Evolutionary conservation across 352 stramenopile genomes (phyloP), one percentile per base, ranked within the genome.

Genomic region (Phytophthora pistaciae): DNA sequence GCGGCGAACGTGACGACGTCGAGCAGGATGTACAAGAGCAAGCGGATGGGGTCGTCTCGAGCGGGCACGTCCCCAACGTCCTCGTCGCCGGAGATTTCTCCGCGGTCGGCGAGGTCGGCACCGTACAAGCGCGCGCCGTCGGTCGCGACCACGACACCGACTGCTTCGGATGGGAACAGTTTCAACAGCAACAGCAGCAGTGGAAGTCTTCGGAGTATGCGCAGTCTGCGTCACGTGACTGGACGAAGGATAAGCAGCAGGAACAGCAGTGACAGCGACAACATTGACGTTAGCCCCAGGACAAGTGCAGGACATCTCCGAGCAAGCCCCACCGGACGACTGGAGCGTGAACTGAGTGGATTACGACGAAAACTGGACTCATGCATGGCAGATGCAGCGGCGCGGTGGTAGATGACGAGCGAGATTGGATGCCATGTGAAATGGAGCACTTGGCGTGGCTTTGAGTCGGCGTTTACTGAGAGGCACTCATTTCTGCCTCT

Each of bases 301-400:
- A 73, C 36, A 36, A 70, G 11, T 46, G 53, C 54, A 68, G 53
- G 29, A 33, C 52, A 25, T 5, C 20, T 50, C 44, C 27, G 40
- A 70, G 56, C 60, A 29, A 71, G 5, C n/a, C 55, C 66, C 14
- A 73, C 68, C 13, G 87, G 77, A 73, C 79, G 85, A 4, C 61
- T 92, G 10, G 72, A 91, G 38, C 80, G 79, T 1, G 85, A 93
- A 49, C 73, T 93, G 11, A 82, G 55, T 25, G 73, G 70, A 3
- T 56, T 93, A 40, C 83, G 85, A 66, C 67, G 72, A 18, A 91
- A 91, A 50, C 71, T 91, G 42, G 82, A 90, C 42, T 85, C 84
- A 8, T 92, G 84, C 56, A 85, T 91, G 33, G 60, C 68, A 3
- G 72, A 74, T 60, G 42, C 75, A 9, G 44, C 68, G 53, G 69